These are phyloP conservation scores for Pleurotus eryngii DNA, from an alignment of 768 basidiomycete genomes.

Conservation along the genomic window DNA sequence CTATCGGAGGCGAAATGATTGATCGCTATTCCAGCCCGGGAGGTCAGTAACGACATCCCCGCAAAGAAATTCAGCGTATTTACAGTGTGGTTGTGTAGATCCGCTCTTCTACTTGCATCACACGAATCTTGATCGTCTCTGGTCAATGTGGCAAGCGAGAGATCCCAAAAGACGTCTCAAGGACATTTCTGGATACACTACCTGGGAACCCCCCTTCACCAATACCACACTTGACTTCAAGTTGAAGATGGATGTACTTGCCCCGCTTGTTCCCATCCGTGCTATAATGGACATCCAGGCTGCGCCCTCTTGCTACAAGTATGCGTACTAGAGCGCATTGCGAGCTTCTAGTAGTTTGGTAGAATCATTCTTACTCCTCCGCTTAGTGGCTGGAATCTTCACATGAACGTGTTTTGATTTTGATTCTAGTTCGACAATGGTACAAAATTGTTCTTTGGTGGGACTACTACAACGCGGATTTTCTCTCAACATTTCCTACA, in stretches of 20 bases:
- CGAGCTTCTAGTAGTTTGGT: no score
- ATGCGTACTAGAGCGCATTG: slow-evolving; percentile 3
- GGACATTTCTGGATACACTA: slow-evolving; percentile 23
- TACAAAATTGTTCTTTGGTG: slow-evolving; percentile 8
- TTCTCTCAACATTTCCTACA: slow-evolving; percentile 1
- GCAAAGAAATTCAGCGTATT: neutral
- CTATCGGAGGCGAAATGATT: slow-evolving; percentile 11
- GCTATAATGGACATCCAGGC: slow-evolving; percentile 21
- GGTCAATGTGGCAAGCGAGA: slow-evolving; percentile 2
- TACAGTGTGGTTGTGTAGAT: neutral
- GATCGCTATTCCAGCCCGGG: slow-evolving; percentile 11
- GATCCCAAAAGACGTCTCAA: slow-evolving; percentile 12
- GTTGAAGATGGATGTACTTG: slow-evolving; percentile 17
- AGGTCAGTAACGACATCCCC: neutral
- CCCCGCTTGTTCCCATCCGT: slow-evolving; percentile 16
- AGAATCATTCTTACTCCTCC: no score
- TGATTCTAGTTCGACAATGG: slow-evolving; percentile 3
- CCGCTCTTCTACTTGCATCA: slow-evolving; percentile 4
- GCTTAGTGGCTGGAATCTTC: no score
- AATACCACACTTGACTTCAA: slow-evolving; percentile 21
- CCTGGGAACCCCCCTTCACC: slow-evolving; percentile 14
- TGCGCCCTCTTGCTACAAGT: slow-evolving; percentile 18
- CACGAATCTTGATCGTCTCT: slow-evolving; percentile 3
- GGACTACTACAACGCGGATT: slow-evolving; percentile 2
- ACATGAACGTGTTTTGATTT: neutral